phyloP scores from a whole-genome alignment of 768 basidiomycete species.

The Cytidiella melzeri region DNA sequence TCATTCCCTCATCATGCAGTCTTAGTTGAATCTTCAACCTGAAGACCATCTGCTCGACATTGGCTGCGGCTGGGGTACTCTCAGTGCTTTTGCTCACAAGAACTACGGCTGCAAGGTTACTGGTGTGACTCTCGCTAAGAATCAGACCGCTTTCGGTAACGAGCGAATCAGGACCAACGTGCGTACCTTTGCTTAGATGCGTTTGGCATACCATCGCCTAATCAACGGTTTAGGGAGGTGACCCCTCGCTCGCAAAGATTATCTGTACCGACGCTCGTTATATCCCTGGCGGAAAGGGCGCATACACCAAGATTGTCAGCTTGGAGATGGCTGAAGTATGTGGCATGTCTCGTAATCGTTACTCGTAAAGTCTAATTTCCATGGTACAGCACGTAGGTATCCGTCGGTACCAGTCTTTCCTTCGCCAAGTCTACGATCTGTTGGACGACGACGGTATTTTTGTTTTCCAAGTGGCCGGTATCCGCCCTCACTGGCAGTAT shows the following conservation, averaged over 20 bases:
- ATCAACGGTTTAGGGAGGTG: conserved; percentile 18
- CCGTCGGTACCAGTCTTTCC: conserved; percentile 83
- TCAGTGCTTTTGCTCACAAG: conserved; percentile 91
- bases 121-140: conserved; percentile 86
- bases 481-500: conserved; percentile 95
- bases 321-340: conserved; percentile 96
- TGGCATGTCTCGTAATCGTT: background rate
- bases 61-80: conserved; percentile 96
- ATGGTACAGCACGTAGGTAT: conserved; percentile 80
- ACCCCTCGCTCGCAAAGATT: conserved; percentile 74
- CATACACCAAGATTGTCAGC: conserved; percentile 90
- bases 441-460: conserved; percentile 93
- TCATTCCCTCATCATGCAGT: background rate
- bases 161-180: conserved; percentile 77
- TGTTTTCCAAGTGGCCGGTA: conserved; percentile 95
- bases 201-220: background rate
- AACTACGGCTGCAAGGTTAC: conserved; percentile 97
- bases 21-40: conserved; percentile 70
- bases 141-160: conserved; percentile 91
- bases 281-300: conserved; percentile 67
- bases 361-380: background rate
- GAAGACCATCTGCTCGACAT: conserved; percentile 80
- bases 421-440: conserved; percentile 87
- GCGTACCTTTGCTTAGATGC: conserved; percentile 30
- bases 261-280: conserved; percentile 92